Conservation (phyloP, 192 early-diverging fungal species). For the Entophlyctis luteolus region DNA sequence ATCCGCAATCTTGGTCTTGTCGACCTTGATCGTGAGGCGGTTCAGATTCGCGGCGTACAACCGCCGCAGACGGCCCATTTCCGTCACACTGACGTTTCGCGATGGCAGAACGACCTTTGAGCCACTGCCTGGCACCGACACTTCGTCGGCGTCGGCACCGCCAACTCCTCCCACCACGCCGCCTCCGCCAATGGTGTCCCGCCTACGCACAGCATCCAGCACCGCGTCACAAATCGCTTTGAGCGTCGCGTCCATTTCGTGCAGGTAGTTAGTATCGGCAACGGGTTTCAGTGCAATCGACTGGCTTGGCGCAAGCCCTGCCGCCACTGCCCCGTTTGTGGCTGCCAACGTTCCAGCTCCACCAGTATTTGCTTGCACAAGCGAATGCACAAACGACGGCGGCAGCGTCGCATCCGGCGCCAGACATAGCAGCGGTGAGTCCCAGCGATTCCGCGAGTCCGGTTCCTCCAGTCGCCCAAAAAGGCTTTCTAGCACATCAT, state of each 20-base stretch:
- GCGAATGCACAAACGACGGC: constrained; percentile 20
- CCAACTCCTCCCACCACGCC: constrained; percentile 55
- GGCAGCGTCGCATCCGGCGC: constrained; percentile 65
- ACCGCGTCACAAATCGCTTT: constrained; percentile 74
- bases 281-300: constrained; percentile 87
- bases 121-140: constrained; percentile 51
- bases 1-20: constrained; percentile 69
- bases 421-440: constrained; percentile 90
- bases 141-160: too few species aligned
- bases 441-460: constrained; percentile 85
- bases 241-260: constrained; percentile 81
- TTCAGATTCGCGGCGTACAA: constrained; percentile 86
- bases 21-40: constrained; percentile 72
- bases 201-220: constrained; percentile 75
- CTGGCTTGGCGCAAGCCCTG: constrained; percentile 5
- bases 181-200: constrained; percentile 42
- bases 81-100: constrained; percentile 68
- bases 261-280: constrained; percentile 84
- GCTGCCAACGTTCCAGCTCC: too few species aligned
- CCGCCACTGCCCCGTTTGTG: too few species aligned
- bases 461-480: constrained; percentile 92
- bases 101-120: constrained; percentile 60
- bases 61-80: constrained; percentile 72
- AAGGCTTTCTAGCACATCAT: constrained; percentile 68
- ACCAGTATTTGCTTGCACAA: constrained; percentile 5